Evolutionary conservation across 2,329 filamentous ascomycete genomes (phyloP).

Genomic region (Colletotrichum sublineola): DNA sequence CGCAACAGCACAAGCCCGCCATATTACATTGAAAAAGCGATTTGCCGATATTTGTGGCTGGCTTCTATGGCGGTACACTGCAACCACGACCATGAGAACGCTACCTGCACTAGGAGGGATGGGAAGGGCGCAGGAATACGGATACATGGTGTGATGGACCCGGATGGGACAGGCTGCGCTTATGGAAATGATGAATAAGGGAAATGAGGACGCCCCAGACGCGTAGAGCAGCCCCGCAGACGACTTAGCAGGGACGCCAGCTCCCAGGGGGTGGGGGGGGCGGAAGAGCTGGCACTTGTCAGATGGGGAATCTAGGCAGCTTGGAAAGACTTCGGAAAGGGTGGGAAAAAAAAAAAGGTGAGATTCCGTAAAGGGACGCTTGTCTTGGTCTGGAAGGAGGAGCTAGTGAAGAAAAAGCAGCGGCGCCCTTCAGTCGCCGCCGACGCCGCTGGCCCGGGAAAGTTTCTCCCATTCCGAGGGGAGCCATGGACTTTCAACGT

Average conservation of each 20-base stretch:
- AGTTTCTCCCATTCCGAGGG: background rate
- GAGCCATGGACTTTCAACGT: background rate
- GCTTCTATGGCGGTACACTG: background rate
- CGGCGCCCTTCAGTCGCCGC: background rate
- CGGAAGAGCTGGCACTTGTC: no score
- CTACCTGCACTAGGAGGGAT: background rate
- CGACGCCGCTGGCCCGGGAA: background rate
- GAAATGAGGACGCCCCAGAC: conserved; percentile 32
- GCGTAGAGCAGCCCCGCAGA: conserved; percentile 19
- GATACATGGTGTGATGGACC: conserved; percentile 12
- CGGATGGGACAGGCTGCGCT: conserved; percentile 8
- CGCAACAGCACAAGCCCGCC: background rate
- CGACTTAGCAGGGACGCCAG: background rate
- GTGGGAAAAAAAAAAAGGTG: background rate
- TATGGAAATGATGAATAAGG: conserved; percentile 28
- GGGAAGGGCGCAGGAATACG: background rate
- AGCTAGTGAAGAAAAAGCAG: background rate
- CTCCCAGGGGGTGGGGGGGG: no score
- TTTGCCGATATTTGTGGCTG: conserved; percentile 8
- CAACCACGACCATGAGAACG: background rate
- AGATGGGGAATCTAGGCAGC: background rate
- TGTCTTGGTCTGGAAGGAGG: background rate
- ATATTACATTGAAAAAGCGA: background rate
- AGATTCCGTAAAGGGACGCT: background rate
- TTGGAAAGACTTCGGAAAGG: background rate